A percentile compares a stretch with the other conserved stretches of the same genome.
Conservation (phyloP, 208 protist genomes). For the Leishmania tropica region DNA sequence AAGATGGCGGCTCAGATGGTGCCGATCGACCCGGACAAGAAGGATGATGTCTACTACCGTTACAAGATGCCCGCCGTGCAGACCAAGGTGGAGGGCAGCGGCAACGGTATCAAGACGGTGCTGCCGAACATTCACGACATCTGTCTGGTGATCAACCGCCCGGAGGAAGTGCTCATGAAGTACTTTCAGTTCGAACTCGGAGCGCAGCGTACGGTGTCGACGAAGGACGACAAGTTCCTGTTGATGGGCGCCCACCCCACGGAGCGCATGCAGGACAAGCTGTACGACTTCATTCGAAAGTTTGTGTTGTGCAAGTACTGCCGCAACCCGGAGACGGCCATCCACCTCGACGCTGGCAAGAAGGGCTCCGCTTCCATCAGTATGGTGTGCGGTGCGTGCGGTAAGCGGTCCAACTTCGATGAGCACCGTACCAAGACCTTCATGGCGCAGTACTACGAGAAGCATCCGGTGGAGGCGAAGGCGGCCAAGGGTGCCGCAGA, state of each 20-base stretch:
- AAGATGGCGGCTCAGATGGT: constrained; percentile 80
- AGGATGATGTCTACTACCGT: constrained; percentile 91
- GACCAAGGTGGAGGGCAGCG: constrained; percentile 93
- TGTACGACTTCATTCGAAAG: constrained; percentile 86
- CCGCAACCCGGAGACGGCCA: constrained; percentile 87
- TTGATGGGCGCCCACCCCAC: constrained; percentile 83
- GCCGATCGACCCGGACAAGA: constrained; percentile 89
- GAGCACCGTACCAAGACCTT: constrained; percentile 57
- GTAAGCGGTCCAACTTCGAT: constrained; percentile 41
- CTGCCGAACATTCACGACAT: constrained; percentile 94
- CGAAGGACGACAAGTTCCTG: constrained; percentile 89
- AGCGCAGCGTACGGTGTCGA: constrained; percentile 73
- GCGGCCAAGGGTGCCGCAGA: constrained; percentile 56
- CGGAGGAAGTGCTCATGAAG: constrained; percentile 89
- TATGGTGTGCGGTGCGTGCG: constrained; percentile 80
- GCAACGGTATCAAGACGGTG: constrained; percentile 95
- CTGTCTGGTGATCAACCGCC: constrained; percentile 85
- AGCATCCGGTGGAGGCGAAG: constrained; percentile 62
- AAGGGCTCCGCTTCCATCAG: constrained; percentile 47
- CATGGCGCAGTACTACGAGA: constrained; percentile 74
- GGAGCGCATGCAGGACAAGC: constrained; percentile 82
- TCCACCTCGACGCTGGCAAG: constrained; percentile 54
- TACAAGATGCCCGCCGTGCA: constrained; percentile 94
- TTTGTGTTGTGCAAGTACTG: constrained; percentile 91
- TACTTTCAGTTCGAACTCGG: constrained; percentile 90